Base-by-base conservation (phyloP, 1,284 basidiomycete genomes). In the Papiliotrema laurentii region DNA sequence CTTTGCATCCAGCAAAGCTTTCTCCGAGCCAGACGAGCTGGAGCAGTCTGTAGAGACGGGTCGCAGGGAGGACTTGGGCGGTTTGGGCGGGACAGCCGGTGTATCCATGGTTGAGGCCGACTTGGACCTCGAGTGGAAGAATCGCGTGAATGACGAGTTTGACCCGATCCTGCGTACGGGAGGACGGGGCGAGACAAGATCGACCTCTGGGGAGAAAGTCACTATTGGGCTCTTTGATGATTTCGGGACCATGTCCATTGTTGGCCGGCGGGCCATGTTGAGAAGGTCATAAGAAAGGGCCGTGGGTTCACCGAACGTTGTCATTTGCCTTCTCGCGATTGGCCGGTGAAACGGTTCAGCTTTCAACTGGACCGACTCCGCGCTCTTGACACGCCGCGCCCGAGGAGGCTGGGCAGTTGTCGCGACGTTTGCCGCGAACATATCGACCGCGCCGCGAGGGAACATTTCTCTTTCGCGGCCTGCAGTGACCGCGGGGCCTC, bases 121-220 rank as follows among this genome's bases (percentile, higher is more conserved):
- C 22, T 50, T 55, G 3, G 50, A 45, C 33, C 49, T 45, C 14
- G 39, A 37, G 19, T 57, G 57, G 52, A 62, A 62, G 45, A 62
- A 60, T 22, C 56, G 42, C 1, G 55, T 53, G 30, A 60, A 60
- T 0, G 60, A 58, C 4, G 53, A 58, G 0, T 13, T 16, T 36
- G 43, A 45, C 26, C 24, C 14, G 9, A 53, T 44, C 9, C 60
- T 33, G 14, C 47, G 43, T 34, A 58, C 46, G 6, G 47, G 37
- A 2, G 60, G 55, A 48, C 51, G 55, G 3, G 30, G 4, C 19
- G 38, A 35, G 5, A 33, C 34, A 31, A 16, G 9, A 9, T 31
- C 16, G 14, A 36, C 21, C 34, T 47, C 44, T 6, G 49, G 22
- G 7, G 44, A 30, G 25, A 45, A 47, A 19, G 40, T 36, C 10